Percentiles rank a stretch among this genome's conserved stretches.
Evolutionary conservation across 495 filamentous ascomycete species (phyloP).

Genomic region (Cudoniella acicularis): DNA sequence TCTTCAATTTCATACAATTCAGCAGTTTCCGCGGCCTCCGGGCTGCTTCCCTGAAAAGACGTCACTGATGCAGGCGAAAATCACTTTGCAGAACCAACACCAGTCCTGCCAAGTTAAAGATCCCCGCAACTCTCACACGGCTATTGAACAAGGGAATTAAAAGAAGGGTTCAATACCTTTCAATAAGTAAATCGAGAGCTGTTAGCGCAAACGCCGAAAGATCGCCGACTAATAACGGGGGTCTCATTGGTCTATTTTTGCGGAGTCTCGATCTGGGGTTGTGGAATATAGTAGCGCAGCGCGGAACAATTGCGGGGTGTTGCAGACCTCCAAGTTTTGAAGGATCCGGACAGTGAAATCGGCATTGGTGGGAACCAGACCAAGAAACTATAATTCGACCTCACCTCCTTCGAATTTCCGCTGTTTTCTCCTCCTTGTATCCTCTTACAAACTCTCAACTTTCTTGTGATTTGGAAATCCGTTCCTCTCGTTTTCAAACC

Average conservation of each 20-base stretch:
- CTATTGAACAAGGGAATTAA: conserved; percentile 10
- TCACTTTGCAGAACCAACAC: background rate
- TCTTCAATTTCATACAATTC: too few species aligned
- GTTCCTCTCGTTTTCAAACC: too few species aligned
- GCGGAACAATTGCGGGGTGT: conserved; percentile 7
- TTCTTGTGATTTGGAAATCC: too few species aligned
- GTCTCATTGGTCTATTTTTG: conserved; percentile 2
- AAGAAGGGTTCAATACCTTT: background rate
- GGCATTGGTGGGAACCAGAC: conserved; percentile 9
- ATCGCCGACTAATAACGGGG: conserved; percentile 8
- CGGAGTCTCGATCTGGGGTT: background rate
- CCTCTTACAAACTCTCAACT: too few species aligned
- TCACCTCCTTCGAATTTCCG: background rate
- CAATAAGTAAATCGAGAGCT: too few species aligned
- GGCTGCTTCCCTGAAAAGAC: too few species aligned
- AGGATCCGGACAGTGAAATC: conserved; percentile 2
- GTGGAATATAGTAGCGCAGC: background rate
- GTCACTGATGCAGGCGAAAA: too few species aligned
- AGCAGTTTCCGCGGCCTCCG: too few species aligned
- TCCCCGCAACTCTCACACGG: conserved; percentile 4
- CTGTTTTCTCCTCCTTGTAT: background rate
- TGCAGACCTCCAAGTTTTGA: background rate
- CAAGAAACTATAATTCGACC: conserved; percentile 15
- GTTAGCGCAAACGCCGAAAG: conserved; percentile 7
- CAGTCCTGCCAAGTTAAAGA: background rate